Evolutionary conservation across 768 basidiomycete species (phyloP), one percentile per base, ranked within the genome.

Genomic region (Crepidotus variabilis): DNA sequence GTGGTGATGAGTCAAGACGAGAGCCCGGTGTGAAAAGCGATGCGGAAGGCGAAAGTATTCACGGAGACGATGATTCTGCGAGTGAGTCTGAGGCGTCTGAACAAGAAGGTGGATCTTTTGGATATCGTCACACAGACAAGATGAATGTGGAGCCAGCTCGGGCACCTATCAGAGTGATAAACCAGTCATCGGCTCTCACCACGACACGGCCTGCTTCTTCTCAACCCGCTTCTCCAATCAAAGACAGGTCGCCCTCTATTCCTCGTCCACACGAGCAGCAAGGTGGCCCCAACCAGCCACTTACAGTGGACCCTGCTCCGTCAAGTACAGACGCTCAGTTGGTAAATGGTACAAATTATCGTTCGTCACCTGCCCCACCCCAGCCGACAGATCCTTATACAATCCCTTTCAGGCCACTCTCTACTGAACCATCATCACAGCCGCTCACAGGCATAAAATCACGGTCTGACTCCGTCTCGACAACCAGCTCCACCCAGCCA

Each of bases 41-140:
- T 21, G 54, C 54, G 2, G 54, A 55, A 47, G 54, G 54, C 24
- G 47, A 23, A 18, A 55, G 54, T 21, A 13, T 50, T 11, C 20
- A 48, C 28, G 55, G 54, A 50, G 54, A 55, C 21, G 47, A 34
- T 7, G 43, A 20, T 49, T 55, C 33, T 23, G 18, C 22, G n/a
- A 23, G 52, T 33, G 45, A 35, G 14, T 48, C 23, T 1, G 47
- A 23, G 35, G 47, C 47, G 32, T 49, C 54, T 3, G 54, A 46
- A 21, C 45, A 22, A 36, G 54, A 55, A 36, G 53, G 11, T 5
- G 39, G 35, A 20, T 47, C 33, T 16, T 33, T 47, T 22, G 52
- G n/a, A 21, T 22, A 22, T 49, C 24, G 35, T 5, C 18, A 39
- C 13, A 35, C 39, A 16, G 55, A 51, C 7, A 48, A 18, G 22